Percentiles rank a stretch among this genome's conserved stretches.
These are phyloP conservation scores for Phytophthora pini DNA, from an alignment of 352 stramenopile species.

Conservation along the genomic window DNA sequence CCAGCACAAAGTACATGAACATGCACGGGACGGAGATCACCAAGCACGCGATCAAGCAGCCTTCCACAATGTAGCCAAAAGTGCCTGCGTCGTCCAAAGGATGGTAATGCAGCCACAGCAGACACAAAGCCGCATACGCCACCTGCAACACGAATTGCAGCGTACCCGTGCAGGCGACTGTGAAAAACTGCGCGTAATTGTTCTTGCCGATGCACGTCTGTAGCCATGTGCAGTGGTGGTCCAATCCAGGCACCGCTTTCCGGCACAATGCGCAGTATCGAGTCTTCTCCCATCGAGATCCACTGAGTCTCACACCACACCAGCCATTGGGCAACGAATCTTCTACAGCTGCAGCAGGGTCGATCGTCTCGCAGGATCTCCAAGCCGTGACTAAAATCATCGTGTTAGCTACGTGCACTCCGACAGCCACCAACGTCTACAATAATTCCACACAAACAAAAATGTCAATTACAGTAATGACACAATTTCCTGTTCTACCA, in stretches of 20 bases:
- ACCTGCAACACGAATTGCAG: constrained; percentile 77
- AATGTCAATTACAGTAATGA: neutral
- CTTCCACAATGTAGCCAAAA: constrained; percentile 46
- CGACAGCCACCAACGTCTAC: constrained; percentile 61
- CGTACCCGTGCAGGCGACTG: constrained; percentile 69
- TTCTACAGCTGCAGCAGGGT: constrained; percentile 55
- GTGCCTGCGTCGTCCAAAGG: constrained; percentile 32
- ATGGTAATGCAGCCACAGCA: constrained; percentile 61
- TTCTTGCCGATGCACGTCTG: constrained; percentile 84
- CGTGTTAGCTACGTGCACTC: constrained; percentile 56
- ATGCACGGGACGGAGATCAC: constrained; percentile 80
- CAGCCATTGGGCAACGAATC: constrained; percentile 55
- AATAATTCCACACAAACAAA: neutral
- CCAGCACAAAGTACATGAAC: constrained; percentile 86
- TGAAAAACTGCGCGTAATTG: constrained; percentile 91
- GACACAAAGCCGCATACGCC: constrained; percentile 51
- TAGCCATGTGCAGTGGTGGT: constrained; percentile 91
- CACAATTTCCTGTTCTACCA: neutral
- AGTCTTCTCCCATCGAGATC: constrained; percentile 79
- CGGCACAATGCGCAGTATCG: constrained; percentile 83
- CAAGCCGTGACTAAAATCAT: constrained; percentile 63
- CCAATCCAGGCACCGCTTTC: constrained; percentile 79
- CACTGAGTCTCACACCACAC: constrained; percentile 73
- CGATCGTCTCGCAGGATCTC: constrained; percentile 76
- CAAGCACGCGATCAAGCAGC: constrained; percentile 55